phyloP scores from a whole-genome alignment of 1,284 basidiomycete genomes.

The Melanopsichium pennsylvanicum region DNA sequence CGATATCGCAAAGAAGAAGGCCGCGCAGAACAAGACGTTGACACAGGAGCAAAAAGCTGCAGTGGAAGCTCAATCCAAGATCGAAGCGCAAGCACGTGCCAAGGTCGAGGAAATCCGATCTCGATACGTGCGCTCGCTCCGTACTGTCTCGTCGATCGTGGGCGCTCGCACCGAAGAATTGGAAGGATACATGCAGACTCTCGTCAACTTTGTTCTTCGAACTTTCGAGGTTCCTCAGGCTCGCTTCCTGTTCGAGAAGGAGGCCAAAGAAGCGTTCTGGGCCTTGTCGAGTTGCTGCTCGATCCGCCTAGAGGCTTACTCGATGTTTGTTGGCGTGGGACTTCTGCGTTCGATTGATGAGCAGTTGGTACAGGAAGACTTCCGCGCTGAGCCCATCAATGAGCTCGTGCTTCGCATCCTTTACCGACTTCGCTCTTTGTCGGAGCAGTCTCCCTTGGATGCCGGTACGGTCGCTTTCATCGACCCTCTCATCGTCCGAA shows the following conservation, averaged over 20 bases:
- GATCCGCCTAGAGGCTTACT: slow-evolving; percentile 45
- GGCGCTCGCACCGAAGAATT: slow-evolving; percentile 48
- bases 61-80: slow-evolving; percentile 58
- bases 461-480: slow-evolving; percentile 83
- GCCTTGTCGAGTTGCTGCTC: slow-evolving; percentile 53
- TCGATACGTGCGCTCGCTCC: slow-evolving; percentile 41
- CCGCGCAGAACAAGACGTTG: slow-evolving; percentile 52
- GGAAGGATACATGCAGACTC: slow-evolving; percentile 46
- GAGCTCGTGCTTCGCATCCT: slow-evolving; percentile 84
- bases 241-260: slow-evolving; percentile 30
- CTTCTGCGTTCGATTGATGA: slow-evolving; percentile 55
- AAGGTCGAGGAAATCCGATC: slow-evolving; percentile 46
- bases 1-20: slow-evolving; percentile 63
- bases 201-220: slow-evolving; percentile 40
- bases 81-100: slow-evolving; percentile 51
- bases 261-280: slow-evolving; percentile 42
- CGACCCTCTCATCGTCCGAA: slow-evolving; percentile 78
- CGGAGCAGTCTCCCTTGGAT: slow-evolving; percentile 84
- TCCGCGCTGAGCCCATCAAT: slow-evolving; percentile 50
- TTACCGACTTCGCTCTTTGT: slow-evolving; percentile 82
- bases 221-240: slow-evolving; percentile 43
- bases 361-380: slow-evolving; percentile 51
- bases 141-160: slow-evolving; percentile 44
- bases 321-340: slow-evolving; percentile 48
- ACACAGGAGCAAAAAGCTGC: slow-evolving; percentile 59